phyloP scores from a whole-genome alignment of 352 stramenopile genomes.

The Globisporangium irregulare region DNA sequence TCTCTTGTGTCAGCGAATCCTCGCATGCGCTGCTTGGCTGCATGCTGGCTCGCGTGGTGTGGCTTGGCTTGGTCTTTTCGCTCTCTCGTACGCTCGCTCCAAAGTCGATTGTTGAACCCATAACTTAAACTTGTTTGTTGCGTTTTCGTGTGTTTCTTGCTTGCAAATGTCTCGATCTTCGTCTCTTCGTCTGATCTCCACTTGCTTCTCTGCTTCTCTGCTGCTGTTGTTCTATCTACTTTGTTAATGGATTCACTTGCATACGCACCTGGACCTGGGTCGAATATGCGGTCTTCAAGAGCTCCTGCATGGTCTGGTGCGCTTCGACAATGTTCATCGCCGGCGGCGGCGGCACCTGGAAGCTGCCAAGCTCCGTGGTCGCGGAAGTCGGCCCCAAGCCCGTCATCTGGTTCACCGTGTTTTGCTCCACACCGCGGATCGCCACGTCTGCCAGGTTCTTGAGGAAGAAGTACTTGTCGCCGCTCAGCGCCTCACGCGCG shows the following conservation, averaged over 20 bases:
- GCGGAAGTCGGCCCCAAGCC: constrained; percentile 12
- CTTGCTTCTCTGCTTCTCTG: background rate
- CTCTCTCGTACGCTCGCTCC: background rate
- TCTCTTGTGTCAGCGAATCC: background rate
- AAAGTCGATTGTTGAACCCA: constrained; percentile 14
- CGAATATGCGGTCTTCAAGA: constrained; percentile 79
- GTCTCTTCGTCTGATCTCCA: background rate
- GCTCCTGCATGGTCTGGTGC: constrained; percentile 79
- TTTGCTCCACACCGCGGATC: constrained; percentile 77
- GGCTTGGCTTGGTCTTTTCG: background rate
- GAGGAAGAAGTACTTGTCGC: constrained; percentile 82
- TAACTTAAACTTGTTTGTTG: constrained; percentile 33
- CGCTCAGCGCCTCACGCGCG: constrained; percentile 63
- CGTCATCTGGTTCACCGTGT: constrained; percentile 48
- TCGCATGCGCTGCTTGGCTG: too few species aligned
- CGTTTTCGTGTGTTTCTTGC: background rate
- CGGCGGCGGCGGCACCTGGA: constrained; percentile 38
- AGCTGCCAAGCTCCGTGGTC: constrained; percentile 24
- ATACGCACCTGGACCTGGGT: constrained; percentile 81
- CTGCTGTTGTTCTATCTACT: constrained; percentile 16
- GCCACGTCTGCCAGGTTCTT: constrained; percentile 79
- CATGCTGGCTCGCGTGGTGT: background rate
- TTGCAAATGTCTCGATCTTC: background rate
- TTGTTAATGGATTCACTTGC: constrained; percentile 62
- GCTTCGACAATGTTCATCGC: constrained; percentile 67